Evolutionary conservation across 306 rosid species (phyloP).

Genomic region (Carpinus viminea): DNA sequence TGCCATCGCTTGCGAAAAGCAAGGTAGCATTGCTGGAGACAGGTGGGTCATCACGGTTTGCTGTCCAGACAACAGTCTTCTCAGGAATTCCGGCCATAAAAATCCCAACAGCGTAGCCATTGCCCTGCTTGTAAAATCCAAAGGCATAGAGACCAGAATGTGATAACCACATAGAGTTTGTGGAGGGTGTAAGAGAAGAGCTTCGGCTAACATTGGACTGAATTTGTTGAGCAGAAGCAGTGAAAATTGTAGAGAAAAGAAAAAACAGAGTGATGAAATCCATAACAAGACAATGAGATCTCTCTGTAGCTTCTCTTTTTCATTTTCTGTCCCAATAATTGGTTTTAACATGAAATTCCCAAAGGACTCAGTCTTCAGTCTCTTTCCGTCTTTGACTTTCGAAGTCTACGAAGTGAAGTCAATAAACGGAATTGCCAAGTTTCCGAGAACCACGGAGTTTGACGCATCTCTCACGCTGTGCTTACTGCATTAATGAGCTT

Average conservation of each 20-base stretch:
- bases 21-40: constrained; percentile 12
- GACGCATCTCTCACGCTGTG: too few relatives aligned
- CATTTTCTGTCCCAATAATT: not conserved
- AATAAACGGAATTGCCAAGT: too few relatives aligned
- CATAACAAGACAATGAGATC: not conserved
- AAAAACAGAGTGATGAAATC: not conserved
- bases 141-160: not conserved
- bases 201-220: not conserved
- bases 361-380: too few relatives aligned
- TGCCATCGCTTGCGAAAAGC: constrained; percentile 21
- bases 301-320: not conserved
- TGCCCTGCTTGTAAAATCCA: not conserved
- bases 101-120: not conserved
- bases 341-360: too few relatives aligned
- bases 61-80: constrained; percentile 39
- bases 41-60: constrained; percentile 17
- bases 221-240: not conserved
- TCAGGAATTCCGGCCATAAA: constrained; percentile 6
- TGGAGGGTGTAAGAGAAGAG: not conserved
- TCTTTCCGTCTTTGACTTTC: too few relatives aligned
- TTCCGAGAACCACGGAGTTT: too few relatives aligned
- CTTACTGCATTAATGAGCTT: too few relatives aligned
- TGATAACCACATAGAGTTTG: not conserved
- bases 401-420: too few relatives aligned
- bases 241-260: not conserved